phyloP scores from a whole-genome alignment of 139 green algal species.

The Chlamydomonas incerta region DNA sequence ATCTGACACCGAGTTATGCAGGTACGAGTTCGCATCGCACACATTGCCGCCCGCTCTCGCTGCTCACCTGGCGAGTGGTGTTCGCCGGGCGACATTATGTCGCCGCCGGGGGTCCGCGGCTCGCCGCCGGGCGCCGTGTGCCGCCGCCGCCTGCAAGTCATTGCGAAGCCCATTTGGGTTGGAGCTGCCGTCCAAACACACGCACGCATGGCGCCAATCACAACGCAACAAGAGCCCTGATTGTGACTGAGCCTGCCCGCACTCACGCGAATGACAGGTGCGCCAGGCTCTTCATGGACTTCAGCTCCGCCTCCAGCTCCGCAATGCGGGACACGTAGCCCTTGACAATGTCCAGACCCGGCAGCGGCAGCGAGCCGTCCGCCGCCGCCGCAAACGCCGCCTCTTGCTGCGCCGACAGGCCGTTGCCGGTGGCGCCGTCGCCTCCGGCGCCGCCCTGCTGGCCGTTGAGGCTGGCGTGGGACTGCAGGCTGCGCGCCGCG shows the following conservation, averaged over 20 bases:
- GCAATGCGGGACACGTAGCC: constrained; percentile 68
- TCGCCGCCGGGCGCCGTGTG: not conserved
- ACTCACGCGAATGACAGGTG: constrained; percentile 32
- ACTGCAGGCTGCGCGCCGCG: not conserved
- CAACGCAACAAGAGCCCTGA: too few species aligned
- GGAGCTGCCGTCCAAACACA: too few species aligned
- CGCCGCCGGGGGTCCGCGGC: constrained; percentile 1
- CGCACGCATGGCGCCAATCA: too few species aligned
- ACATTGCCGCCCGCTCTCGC: too few species aligned
- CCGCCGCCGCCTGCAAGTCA: constrained; percentile 14
- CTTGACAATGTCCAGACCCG: constrained; percentile 48
- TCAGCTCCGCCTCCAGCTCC: constrained; percentile 74
- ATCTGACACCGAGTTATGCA: too few species aligned
- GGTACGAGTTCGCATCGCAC: too few species aligned
- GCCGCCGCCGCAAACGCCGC: not conserved
- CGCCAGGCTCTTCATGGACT: constrained; percentile 31
- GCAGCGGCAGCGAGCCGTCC: not conserved
- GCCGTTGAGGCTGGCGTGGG: too few species aligned
- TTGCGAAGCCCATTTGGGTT: too few species aligned
- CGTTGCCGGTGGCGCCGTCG: too few species aligned
- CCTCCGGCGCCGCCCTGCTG: too few species aligned
- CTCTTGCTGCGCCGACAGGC: not conserved
- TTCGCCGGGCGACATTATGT: not conserved
- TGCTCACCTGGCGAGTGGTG: too few species aligned
- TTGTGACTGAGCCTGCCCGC: too few species aligned